Conservation (phyloP, 305 asterid genomes). For the Fraxinus angustifolia region DNA sequence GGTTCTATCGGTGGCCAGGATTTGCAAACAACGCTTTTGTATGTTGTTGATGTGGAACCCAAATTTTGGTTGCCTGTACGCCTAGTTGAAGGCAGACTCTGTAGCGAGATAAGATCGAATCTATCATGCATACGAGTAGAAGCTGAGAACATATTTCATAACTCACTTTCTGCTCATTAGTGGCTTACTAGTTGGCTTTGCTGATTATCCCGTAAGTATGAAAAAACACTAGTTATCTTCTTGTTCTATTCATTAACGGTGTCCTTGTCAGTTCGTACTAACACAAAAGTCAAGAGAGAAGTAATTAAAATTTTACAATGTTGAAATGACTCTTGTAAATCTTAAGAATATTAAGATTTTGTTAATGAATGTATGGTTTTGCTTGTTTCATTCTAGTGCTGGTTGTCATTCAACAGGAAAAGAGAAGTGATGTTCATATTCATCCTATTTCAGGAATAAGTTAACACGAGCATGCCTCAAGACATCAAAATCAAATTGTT, state of each 20-base stretch:
- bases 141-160: constrained; percentile 54
- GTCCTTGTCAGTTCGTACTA: neutral
- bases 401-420: neutral
- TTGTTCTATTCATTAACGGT: neutral
- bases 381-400: neutral
- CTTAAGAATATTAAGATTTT: neutral
- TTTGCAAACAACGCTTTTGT: constrained; percentile 52
- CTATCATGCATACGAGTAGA: constrained; percentile 54
- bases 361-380: neutral
- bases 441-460: constrained; percentile 8
- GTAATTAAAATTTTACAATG: neutral
- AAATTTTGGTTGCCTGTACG: constrained; percentile 80
- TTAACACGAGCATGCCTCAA: neutral
- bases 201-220: constrained; percentile 20
- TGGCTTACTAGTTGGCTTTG: constrained; percentile 8
- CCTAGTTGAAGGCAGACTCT: constrained; percentile 70
- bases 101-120: constrained; percentile 59
- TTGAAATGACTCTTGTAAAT: neutral
- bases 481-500: constrained; percentile 19
- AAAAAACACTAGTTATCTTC: neutral
- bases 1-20: constrained; percentile 36
- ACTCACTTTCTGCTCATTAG: constrained; percentile 25
- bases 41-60: constrained; percentile 68
- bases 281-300: neutral
- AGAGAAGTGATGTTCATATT: neutral